These are phyloP conservation scores for Ceratobasidium sp. DNA, from an alignment of 1,284 basidiomycete genomes.

Conservation along the genomic window DNA sequence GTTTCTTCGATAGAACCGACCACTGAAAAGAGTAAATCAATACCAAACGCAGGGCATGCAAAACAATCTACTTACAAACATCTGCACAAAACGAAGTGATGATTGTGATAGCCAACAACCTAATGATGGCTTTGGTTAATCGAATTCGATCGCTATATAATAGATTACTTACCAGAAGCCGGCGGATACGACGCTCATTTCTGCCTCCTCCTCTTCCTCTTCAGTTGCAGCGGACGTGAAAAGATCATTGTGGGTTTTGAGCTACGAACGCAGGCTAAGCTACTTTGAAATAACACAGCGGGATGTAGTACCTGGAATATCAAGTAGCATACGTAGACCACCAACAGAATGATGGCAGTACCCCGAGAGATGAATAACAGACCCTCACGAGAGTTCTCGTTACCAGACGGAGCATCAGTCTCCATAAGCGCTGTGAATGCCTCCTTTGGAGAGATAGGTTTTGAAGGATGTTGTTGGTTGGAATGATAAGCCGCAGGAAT, in stretches of 20 bases:
- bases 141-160: not conserved
- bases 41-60: conserved; percentile 22
- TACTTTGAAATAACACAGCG: conserved; percentile 21
- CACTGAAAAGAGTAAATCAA: conserved; percentile 56
- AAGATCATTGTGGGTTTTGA: conserved; percentile 60
- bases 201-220: conserved; percentile 60
- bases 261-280: conserved; percentile 50
- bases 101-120: conserved; percentile 72
- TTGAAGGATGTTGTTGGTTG: conserved; percentile 46
- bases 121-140: conserved; percentile 46
- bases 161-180: conserved; percentile 51
- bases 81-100: conserved; percentile 89
- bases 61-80: conserved; percentile 62
- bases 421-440: conserved; percentile 10
- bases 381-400: conserved; percentile 56
- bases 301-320: conserved; percentile 69
- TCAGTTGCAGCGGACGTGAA: conserved; percentile 51
- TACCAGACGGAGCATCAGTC: conserved; percentile 39
- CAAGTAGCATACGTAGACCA: conserved; percentile 84
- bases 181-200: conserved; percentile 76
- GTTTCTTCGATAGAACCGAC: conserved; percentile 92
- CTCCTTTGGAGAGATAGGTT: conserved; percentile 38
- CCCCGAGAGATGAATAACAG: conserved; percentile 83
- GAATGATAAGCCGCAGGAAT: conserved; percentile 89
- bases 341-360: conserved; percentile 80